Conservation (phyloP, 148 eudicot species). For the Rhododendron simsii region DNA sequence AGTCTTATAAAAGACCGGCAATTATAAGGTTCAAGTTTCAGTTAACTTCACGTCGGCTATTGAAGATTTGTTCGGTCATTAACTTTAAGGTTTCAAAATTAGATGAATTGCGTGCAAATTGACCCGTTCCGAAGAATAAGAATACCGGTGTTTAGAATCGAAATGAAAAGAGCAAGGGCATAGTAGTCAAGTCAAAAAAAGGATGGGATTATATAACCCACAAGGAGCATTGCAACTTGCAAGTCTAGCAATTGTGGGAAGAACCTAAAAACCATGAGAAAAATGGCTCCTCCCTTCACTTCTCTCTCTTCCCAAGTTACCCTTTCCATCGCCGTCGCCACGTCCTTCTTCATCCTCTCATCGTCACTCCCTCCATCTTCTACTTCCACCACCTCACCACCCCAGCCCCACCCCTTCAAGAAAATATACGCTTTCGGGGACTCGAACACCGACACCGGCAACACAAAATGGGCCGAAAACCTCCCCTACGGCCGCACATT, state of each 20-base stretch:
- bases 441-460: slow-evolving; percentile 95
- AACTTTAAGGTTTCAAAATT: not conserved
- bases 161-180: not conserved
- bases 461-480: slow-evolving; percentile 53
- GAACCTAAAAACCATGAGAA: not conserved
- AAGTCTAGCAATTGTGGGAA: not conserved
- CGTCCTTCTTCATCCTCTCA: slow-evolving; percentile 12
- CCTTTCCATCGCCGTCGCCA: slow-evolving; percentile 2
- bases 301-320: not conserved
- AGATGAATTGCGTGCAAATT: not conserved
- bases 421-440: slow-evolving; percentile 80
- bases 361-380: too few species aligned
- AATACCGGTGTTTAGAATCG: too few species aligned
- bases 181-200: not conserved
- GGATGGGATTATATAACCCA: not conserved
- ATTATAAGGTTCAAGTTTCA: not conserved
- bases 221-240: not conserved
- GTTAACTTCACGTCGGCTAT: not conserved
- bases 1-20: not conserved
- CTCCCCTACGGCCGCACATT: slow-evolving; percentile 79
- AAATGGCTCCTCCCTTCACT: slow-evolving; percentile 11
- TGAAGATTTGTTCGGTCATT: not conserved
- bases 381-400: not conserved
- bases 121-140: too few species aligned
- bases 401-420: slow-evolving; percentile 34